Percentiles rank a stretch among this genome's conserved stretches.
Conservation (phyloP, 2,329 filamentous ascomycete genomes). For the Sporothrix sp. region DNA sequence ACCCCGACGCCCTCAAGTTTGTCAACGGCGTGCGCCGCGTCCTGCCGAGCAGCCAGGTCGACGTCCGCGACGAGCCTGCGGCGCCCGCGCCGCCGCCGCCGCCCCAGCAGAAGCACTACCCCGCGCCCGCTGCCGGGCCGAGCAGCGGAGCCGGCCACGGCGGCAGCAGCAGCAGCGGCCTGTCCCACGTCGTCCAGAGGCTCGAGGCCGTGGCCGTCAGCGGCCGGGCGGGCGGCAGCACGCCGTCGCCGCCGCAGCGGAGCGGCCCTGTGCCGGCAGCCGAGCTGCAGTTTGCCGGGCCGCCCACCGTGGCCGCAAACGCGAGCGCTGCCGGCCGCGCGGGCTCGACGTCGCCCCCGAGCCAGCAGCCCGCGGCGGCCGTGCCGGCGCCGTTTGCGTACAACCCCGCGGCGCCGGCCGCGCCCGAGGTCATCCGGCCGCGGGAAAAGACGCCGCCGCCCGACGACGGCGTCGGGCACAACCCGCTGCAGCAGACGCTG, state of each 20-base stretch:
- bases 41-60: constrained; percentile 49
- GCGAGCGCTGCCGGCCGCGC: neutral
- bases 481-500: constrained; percentile 47
- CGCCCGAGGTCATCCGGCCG: constrained; percentile 60
- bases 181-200: constrained; percentile 64
- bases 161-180: constrained; percentile 26
- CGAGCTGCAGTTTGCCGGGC: constrained; percentile 31
- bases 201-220: constrained; percentile 60
- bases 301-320: constrained; percentile 23
- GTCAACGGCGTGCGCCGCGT: constrained; percentile 58
- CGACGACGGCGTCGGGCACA: constrained; percentile 50
- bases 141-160: constrained; percentile 24
- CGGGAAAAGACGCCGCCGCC: constrained; percentile 75
- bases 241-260: constrained; percentile 21
- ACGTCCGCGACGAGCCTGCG: constrained; percentile 55
- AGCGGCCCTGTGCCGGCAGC: constrained; percentile 34
- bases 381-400: constrained; percentile 55
- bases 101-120: constrained; percentile 3
- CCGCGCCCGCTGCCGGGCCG: constrained; percentile 20
- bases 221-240: constrained; percentile 13
- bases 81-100: constrained; percentile 31
- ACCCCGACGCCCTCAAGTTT: constrained; percentile 60
- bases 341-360: neutral
- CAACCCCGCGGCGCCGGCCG: constrained; percentile 68
- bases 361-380: constrained; percentile 16